Evolutionary conservation across 2,329 filamentous ascomycete genomes (phyloP).

Genomic region (Fusarium tanahbumbuense): DNA sequence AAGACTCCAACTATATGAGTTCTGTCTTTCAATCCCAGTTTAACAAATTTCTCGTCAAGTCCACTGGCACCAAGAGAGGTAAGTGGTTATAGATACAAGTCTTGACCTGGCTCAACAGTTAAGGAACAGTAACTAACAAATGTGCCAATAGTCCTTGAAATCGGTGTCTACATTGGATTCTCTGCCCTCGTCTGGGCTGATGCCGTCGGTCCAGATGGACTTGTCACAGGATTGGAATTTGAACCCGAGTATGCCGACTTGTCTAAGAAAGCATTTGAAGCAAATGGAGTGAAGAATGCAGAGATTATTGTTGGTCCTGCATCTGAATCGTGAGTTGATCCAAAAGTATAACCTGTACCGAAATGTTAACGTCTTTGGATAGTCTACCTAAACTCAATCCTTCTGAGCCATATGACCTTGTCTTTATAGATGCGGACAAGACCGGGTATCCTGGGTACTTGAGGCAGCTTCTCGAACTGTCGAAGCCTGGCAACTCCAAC

Average conservation of each 20-base stretch:
- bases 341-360: no score
- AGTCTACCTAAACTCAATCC: conserved; percentile 49
- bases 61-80: conserved; percentile 57
- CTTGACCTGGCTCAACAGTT: neutral
- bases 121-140: neutral
- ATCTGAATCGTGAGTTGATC: conserved; percentile 56
- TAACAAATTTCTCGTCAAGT: conserved; percentile 55
- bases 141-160: conserved; percentile 56
- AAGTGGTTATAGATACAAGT: conserved; percentile 1
- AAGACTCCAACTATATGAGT: conserved; percentile 54
- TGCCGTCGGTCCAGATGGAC: conserved; percentile 57
- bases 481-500: conserved; percentile 50
- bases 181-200: conserved; percentile 62
- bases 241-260: conserved; percentile 56
- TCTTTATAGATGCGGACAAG: conserved; percentile 68
- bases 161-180: conserved; percentile 63
- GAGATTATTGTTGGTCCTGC: conserved; percentile 62
- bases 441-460: conserved; percentile 63
- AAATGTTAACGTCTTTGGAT: neutral
- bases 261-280: conserved; percentile 54
- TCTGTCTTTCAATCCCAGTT: conserved; percentile 57
- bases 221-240: conserved; percentile 60
- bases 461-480: conserved; percentile 57
- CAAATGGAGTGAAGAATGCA: conserved; percentile 57
- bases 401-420: conserved; percentile 60